Base-by-base conservation (phyloP, 1,139 yeast genomes). In the Debaryomycetaceae sp. region DNA sequence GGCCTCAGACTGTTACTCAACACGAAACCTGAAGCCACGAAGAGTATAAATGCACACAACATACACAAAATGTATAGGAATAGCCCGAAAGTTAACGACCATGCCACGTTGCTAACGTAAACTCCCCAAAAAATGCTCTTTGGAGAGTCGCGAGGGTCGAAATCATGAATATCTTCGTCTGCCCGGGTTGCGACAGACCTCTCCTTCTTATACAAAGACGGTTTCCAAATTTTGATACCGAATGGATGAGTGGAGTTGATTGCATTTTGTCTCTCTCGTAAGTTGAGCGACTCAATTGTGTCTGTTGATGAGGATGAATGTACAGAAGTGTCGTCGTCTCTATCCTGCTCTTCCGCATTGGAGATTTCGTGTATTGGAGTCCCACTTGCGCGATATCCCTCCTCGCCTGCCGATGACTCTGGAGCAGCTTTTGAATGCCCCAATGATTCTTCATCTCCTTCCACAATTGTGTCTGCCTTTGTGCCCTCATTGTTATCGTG, bases 151-250 rank as follows among this genome's bases (percentile, higher is more conserved):
- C 85, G 81, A 5, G 87, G 80, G 45, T 64, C 70, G 40, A 70
- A 75, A 49, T 88, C 91, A 63, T 91, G 98, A 53, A 93, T 88
- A 70, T 93, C 99, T 50, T 87, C 89, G 47, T 89, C 96, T 0
- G 98, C 98, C 46, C 90, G 83, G 34, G 84, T 75, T 52, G 95
- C 95, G 34, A 93, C 98, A 1, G 97, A 88, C 56, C 99, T 81
- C 49, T 80, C 80, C 64, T 93, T 93, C 61, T 95, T 93, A 66
- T 93, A 93, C 48, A 93, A 75, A 2, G 99, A 97, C 1, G 99
- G 99, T 60, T 93, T 93, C 99, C 99, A 93, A 55, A 93, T 88
- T 63, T 96, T 86, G 43, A 93, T 90, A 75, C 99, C 99, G 60
- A 93, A 93, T 0, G 99, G 99, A 68, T 95, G 99, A 1, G 98